Evolutionary conservation across 1,284 basidiomycete species (phyloP).

Genomic region (Cerrena zonata): DNA sequence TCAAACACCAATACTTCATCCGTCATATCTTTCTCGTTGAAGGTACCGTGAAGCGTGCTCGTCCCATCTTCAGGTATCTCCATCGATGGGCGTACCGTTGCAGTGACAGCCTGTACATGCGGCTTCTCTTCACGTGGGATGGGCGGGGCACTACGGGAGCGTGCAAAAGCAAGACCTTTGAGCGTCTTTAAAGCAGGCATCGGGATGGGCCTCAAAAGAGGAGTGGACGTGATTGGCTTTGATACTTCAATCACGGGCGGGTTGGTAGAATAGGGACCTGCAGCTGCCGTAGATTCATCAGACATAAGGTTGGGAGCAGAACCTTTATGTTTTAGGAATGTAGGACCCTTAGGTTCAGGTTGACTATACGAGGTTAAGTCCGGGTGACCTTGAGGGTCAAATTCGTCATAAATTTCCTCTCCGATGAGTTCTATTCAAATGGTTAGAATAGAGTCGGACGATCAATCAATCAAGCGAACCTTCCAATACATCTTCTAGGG

Average conservation of each 20-base stretch:
- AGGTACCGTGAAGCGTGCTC: background rate
- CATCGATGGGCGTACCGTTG: slow-evolving; percentile 4
- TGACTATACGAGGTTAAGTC: slow-evolving; percentile 51
- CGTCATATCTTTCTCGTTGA: background rate
- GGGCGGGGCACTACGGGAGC: slow-evolving; percentile 56
- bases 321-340: slow-evolving; percentile 20
- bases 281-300: slow-evolving; percentile 6
- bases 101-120: slow-evolving; percentile 8
- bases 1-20: background rate
- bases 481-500: slow-evolving; percentile 88
- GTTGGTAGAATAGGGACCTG: slow-evolving; percentile 3
- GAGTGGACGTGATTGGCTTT: slow-evolving; percentile 22
- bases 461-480: slow-evolving; percentile 34
- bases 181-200: slow-evolving; percentile 27
- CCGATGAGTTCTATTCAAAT: slow-evolving; percentile 68
- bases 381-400: slow-evolving; percentile 58
- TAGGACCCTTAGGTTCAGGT: slow-evolving; percentile 15
- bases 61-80: background rate
- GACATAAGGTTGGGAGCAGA: slow-evolving; percentile 29
- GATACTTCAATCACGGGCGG: slow-evolving; percentile 6
- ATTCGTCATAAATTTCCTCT: slow-evolving; percentile 87
- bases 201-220: slow-evolving; percentile 39
- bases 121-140: slow-evolving; percentile 30
- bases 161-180: slow-evolving; percentile 20
- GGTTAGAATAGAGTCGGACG: background rate